Evolutionary conservation across 2,329 filamentous ascomycete genomes (phyloP).

Genomic region (Thermochaetoides dissita): DNA sequence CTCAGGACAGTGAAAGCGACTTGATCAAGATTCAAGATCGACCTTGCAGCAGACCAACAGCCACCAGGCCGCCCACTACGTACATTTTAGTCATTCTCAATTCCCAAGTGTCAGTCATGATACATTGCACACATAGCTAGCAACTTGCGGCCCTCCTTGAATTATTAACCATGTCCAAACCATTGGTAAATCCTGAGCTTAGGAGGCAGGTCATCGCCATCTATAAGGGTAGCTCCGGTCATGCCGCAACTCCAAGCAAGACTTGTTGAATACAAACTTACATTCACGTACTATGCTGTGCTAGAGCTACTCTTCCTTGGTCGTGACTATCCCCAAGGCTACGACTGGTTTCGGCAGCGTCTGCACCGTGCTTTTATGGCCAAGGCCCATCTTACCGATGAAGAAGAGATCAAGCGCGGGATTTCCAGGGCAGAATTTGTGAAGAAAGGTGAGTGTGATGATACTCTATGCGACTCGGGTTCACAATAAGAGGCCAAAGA

Average conservation of each 20-base stretch:
- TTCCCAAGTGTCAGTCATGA: no score
- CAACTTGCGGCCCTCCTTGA: no score
- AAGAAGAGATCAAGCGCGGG: slow-evolving; percentile 59
- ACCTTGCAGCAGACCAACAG: no score
- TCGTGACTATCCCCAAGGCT: slow-evolving; percentile 75
- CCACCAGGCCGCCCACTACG: no score
- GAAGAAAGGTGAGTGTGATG: slow-evolving; percentile 56
- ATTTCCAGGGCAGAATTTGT: slow-evolving; percentile 75
- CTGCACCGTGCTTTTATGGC: slow-evolving; percentile 75
- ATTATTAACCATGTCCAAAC: no score
- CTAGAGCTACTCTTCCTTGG: slow-evolving; percentile 74
- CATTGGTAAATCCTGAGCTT: slow-evolving; percentile 37
- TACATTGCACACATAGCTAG: no score
- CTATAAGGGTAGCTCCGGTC: slow-evolving; percentile 58
- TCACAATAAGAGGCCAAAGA: no score
- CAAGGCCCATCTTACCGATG: slow-evolving; percentile 55
- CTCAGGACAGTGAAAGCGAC: no score
- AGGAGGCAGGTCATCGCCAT: slow-evolving; percentile 68
- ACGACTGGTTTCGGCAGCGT: slow-evolving; percentile 61
- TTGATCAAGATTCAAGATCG: no score
- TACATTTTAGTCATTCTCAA: no score
- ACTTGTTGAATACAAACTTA: neutral
- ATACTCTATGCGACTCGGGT: neutral
- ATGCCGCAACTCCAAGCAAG: no score
- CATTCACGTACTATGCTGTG: neutral